phyloP scores from a whole-genome alignment of 768 basidiomycete species.

The Hygrocybe coccinea region DNA sequence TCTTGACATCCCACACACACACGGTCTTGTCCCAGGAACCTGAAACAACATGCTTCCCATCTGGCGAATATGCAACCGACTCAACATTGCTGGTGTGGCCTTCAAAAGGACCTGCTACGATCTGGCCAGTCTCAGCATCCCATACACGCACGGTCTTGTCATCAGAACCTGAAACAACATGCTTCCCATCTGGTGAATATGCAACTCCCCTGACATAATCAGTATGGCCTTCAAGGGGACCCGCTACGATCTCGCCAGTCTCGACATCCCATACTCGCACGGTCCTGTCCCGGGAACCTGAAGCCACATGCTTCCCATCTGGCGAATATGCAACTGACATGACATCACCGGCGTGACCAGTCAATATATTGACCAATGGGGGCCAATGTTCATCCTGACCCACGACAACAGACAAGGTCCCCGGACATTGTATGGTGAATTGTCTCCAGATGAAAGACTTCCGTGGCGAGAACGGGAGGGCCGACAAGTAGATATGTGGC shows the following conservation, averaged over 20 bases:
- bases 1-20: no score
- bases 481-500: constrained; percentile 39
- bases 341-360: constrained; percentile 9
- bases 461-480: constrained; percentile 30
- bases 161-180: not conserved
- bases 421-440: not conserved
- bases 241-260: not conserved
- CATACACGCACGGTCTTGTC: not conserved
- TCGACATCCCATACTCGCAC: constrained; percentile 30
- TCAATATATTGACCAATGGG: not conserved
- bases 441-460: constrained; percentile 19
- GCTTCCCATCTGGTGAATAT: not conserved
- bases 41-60: not conserved
- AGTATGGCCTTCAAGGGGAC: not conserved
- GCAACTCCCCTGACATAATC: not conserved
- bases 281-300: constrained; percentile 47
- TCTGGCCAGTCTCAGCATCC: not conserved
- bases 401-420: no score
- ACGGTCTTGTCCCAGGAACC: no score
- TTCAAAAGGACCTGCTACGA: not conserved
- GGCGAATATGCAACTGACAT: constrained; percentile 44
- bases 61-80: not conserved
- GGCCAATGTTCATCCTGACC: not conserved
- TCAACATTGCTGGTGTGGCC: not conserved
- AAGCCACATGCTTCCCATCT: constrained; percentile 44